Conservation (phyloP, 176 grass and related monocot species). For the Cenchrus purpureus region DNA sequence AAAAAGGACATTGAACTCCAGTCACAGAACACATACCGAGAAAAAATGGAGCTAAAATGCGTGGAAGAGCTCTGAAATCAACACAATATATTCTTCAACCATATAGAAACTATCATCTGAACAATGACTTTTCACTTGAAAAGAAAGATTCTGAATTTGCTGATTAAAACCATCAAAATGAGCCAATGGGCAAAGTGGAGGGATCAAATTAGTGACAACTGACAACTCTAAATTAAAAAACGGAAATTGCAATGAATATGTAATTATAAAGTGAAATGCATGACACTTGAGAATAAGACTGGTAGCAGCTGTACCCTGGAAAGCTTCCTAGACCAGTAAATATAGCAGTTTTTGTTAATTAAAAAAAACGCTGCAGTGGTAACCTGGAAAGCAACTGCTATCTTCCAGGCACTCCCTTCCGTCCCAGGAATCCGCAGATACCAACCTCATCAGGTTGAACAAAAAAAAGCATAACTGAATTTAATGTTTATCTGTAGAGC, state of each 20-base stretch:
- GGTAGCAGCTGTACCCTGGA: too few relatives aligned
- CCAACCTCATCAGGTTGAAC: too few relatives aligned
- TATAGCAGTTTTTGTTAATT: too few relatives aligned
- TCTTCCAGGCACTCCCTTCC: too few relatives aligned
- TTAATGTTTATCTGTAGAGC: too few relatives aligned
- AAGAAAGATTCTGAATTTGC: conserved; percentile 2
- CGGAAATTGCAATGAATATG: conserved; percentile 10
- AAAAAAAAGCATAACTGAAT: too few relatives aligned
- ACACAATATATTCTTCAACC: conserved; percentile 25
- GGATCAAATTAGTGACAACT: not conserved
- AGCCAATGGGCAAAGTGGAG: not conserved
- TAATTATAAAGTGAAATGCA: not conserved
- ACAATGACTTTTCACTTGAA: conserved; percentile 16
- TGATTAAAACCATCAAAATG: conserved; percentile 23
- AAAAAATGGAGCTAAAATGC: conserved; percentile 20
- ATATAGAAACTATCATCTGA: conserved; percentile 16
- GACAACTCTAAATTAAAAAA: not conserved
- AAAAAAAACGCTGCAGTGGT: too few relatives aligned
- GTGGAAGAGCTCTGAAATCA: conserved; percentile 37
- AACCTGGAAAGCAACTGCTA: too few relatives aligned
- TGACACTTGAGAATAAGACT: conserved; percentile 7
- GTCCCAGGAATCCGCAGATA: too few relatives aligned
- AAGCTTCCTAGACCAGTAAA: too few relatives aligned
- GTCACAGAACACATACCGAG: not conserved
- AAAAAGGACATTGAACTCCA: conserved; percentile 33